Evolutionary conservation across 495 filamentous ascomycete genomes (phyloP).

Genomic region (Hypoxylon fragiforme): DNA sequence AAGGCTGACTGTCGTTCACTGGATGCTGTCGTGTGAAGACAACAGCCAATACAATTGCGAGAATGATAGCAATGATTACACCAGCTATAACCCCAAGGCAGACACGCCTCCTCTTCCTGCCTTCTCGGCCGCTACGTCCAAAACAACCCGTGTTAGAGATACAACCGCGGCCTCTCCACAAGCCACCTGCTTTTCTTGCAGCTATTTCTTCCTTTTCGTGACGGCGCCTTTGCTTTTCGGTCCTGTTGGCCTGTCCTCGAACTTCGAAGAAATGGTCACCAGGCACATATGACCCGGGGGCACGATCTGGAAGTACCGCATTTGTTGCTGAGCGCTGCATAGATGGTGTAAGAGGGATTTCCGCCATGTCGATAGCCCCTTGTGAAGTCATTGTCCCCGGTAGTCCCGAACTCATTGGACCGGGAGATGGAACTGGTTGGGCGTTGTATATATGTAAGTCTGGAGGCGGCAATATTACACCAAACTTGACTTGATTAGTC

Average conservation of each 20-base stretch:
- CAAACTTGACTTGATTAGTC: conserved; percentile 40
- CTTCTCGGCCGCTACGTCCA: conserved; percentile 64
- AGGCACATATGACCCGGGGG: conserved; percentile 42
- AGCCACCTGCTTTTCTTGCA: conserved; percentile 56
- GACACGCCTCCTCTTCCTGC: conserved; percentile 63
- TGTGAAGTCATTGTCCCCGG: conserved; percentile 52
- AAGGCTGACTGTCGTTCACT: conserved; percentile 35
- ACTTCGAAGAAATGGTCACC: conserved; percentile 42
- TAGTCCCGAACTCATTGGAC: conserved; percentile 45
- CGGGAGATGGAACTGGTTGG: conserved; percentile 50
- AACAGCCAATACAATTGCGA: conserved; percentile 63
- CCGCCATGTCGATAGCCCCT: conserved; percentile 44
- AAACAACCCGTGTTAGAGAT: conserved; percentile 63
- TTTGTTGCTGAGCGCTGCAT: conserved; percentile 13
- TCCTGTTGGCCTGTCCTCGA: conserved; percentile 38
- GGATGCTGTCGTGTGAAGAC: conserved; percentile 57
- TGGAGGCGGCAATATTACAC: conserved; percentile 44
- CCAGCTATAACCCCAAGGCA: conserved; percentile 57
- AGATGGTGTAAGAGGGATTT: conserved; percentile 46
- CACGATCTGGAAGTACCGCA: conserved; percentile 40
- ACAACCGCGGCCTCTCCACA: conserved; percentile 64
- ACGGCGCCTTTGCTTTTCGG: conserved; percentile 55
- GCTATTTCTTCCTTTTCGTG: conserved; percentile 66
- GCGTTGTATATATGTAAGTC: conserved; percentile 37
- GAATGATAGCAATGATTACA: conserved; percentile 60